Evolutionary conservation across 2,329 filamentous ascomycete genomes (phyloP).

Genomic region (Akanthomyces dipterigenus): DNA sequence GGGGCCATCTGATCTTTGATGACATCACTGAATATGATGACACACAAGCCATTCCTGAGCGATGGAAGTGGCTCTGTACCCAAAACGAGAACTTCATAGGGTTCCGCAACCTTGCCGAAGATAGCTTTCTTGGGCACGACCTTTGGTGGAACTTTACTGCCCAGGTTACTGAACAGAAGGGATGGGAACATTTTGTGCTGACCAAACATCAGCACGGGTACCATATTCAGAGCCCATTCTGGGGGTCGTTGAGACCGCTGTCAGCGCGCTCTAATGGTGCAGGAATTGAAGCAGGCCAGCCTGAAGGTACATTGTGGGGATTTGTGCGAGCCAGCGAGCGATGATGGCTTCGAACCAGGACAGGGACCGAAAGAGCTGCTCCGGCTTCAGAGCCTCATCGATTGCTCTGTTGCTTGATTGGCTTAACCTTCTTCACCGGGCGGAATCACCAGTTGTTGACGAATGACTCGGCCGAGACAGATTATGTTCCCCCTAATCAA

Average conservation of each 20-base stretch:
- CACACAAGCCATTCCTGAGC: not conserved
- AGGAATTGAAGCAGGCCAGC: constrained; percentile 57
- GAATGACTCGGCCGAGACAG: too few species aligned
- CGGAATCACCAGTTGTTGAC: too few species aligned
- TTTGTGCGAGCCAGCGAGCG: not conserved
- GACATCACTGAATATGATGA: not conserved
- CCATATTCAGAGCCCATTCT: not conserved
- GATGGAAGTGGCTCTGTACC: constrained; percentile 3
- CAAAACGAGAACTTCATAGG: not conserved
- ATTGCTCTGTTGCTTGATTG: too few species aligned
- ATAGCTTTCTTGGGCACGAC: not conserved
- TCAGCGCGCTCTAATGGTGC: constrained; percentile 47
- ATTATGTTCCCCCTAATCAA: too few species aligned
- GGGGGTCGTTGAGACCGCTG: not conserved
- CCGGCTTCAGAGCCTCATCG: too few species aligned
- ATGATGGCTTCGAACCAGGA: too few species aligned
- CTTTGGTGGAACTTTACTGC: not conserved
- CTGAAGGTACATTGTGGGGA: not conserved
- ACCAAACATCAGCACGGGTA: not conserved
- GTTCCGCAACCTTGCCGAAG: not conserved
- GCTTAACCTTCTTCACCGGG: too few species aligned
- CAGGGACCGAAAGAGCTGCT: too few species aligned
- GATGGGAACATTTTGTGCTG: not conserved
- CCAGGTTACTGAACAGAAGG: not conserved
- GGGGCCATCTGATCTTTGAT: not conserved